Evolutionary conservation across 73 alveolate genomes (phyloP).

Genomic region (Paramecium sexaurelia): DNA sequence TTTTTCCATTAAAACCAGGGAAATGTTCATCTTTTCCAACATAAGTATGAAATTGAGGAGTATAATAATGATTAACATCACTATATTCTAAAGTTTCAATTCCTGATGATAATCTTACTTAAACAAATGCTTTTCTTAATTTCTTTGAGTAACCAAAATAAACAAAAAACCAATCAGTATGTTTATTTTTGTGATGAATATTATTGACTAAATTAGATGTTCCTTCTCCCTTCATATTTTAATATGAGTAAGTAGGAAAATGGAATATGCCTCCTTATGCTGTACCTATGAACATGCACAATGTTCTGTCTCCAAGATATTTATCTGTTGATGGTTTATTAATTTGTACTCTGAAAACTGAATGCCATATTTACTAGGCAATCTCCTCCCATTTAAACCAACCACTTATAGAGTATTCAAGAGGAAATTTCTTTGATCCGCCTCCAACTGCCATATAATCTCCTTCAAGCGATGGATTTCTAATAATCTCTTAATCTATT

Average conservation of each 20-base stretch:
- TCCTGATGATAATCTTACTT: constrained; percentile 16
- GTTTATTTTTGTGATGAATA: constrained; percentile 40
- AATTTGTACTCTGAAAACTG: constrained; percentile 20
- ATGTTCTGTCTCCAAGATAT: constrained; percentile 15
- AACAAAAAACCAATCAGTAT: constrained; percentile 3
- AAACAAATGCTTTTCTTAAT: constrained; percentile 2
- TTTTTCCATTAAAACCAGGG: constrained; percentile 48
- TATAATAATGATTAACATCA: constrained; percentile 26
- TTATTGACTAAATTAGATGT: constrained; percentile 31
- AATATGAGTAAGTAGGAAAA: constrained; percentile 50
- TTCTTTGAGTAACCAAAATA: constrained; percentile 53
- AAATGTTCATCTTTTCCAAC: constrained; percentile 40
- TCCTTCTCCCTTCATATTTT: constrained; percentile 60
- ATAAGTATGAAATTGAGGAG: constrained; percentile 3
- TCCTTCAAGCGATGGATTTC: neutral
- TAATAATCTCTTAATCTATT: neutral
- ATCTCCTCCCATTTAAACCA: constrained; percentile 20
- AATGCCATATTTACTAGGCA: neutral
- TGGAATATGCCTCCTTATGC: constrained; percentile 37
- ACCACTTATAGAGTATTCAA: constrained; percentile 44
- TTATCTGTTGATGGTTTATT: constrained; percentile 27
- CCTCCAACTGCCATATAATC: constrained; percentile 29
- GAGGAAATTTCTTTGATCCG: constrained; percentile 19
- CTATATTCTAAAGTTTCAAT: constrained; percentile 35
- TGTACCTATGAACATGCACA: neutral